These are phyloP conservation scores for Xylariaceae sp. DNA, from an alignment of 2,329 filamentous ascomycete species.

Conservation along the genomic window DNA sequence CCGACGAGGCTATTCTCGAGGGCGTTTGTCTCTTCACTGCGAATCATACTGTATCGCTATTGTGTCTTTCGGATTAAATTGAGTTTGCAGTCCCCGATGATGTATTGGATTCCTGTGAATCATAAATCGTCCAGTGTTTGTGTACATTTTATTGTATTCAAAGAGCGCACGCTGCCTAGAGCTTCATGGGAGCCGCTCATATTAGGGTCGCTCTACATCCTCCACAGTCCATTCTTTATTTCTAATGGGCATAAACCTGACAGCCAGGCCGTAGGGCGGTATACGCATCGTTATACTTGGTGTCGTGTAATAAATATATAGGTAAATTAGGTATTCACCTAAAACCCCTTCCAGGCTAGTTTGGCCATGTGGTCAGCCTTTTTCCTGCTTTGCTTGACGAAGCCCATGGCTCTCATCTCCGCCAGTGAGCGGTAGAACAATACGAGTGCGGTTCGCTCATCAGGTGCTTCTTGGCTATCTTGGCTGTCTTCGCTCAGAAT, in stretches of 20 bases:
- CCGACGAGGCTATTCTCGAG: slow-evolving; percentile 5
- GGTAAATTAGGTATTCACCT: slow-evolving; percentile 17
- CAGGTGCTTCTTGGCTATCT: slow-evolving; percentile 40
- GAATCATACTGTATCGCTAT: background rate
- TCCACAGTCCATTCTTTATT: background rate
- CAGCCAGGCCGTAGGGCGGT: background rate
- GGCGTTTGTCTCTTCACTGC: background rate
- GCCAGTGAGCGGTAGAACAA: slow-evolving; percentile 82
- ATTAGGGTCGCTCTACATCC: slow-evolving; percentile 14
- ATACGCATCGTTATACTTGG: slow-evolving; percentile 8
- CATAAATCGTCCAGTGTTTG: background rate
- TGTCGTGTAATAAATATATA: slow-evolving; percentile 8
- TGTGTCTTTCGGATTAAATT: too few relatives aligned
- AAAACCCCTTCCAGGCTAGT: slow-evolving; percentile 66
- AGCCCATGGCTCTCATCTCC: slow-evolving; percentile 78
- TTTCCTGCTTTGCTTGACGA: slow-evolving; percentile 85
- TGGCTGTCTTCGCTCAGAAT: slow-evolving; percentile 50
- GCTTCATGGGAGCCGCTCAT: too few relatives aligned
- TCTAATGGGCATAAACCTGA: slow-evolving; percentile 12
- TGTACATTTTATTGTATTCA: too few relatives aligned
- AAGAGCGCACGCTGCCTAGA: slow-evolving; percentile 3
- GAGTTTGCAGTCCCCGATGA: background rate
- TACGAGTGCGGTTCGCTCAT: slow-evolving; percentile 59
- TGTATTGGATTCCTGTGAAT: background rate
- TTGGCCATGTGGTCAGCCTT: slow-evolving; percentile 91